Evolutionary conservation across 2,329 filamentous ascomycete genomes (phyloP).

Genomic region (Juglanconis sp.): DNA sequence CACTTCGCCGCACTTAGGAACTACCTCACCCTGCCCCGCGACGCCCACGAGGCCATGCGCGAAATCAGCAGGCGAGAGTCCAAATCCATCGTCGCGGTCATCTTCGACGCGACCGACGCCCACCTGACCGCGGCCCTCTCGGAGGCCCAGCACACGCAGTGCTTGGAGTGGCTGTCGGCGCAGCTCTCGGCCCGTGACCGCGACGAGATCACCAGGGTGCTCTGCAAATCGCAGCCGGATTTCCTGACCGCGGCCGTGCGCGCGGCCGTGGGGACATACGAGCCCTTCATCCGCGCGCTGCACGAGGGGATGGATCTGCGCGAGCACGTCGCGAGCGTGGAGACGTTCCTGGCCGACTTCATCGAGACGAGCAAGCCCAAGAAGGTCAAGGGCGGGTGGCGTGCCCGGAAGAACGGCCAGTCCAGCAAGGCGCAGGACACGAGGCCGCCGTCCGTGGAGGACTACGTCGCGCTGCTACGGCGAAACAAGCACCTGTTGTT

Average conservation of each 20-base stretch:
- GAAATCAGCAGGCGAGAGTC: slow-evolving; percentile 46
- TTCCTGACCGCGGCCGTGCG: slow-evolving; percentile 66
- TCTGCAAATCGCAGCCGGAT: slow-evolving; percentile 69
- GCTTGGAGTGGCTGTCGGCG: slow-evolving; percentile 67
- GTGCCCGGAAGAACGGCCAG: slow-evolving; percentile 40
- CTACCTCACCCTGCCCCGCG: slow-evolving; percentile 50
- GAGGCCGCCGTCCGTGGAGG: slow-evolving; percentile 60
- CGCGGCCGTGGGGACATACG: slow-evolving; percentile 64
- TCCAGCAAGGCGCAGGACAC: slow-evolving; percentile 30
- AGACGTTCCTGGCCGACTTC: slow-evolving; percentile 69
- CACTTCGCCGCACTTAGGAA: slow-evolving; percentile 59
- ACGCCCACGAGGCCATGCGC: slow-evolving; percentile 58
- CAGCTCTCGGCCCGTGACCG: slow-evolving; percentile 71
- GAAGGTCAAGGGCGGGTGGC: slow-evolving; percentile 37
- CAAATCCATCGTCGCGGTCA: slow-evolving; percentile 63
- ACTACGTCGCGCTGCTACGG: slow-evolving; percentile 66
- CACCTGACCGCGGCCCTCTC: slow-evolving; percentile 45
- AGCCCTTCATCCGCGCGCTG: slow-evolving; percentile 69
- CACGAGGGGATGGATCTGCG: slow-evolving; percentile 71
- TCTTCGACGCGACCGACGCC: slow-evolving; percentile 55
- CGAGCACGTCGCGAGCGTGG: slow-evolving; percentile 63
- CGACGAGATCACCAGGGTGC: slow-evolving; percentile 62
- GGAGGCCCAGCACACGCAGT: slow-evolving; percentile 59
- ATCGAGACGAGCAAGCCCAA: slow-evolving; percentile 56
- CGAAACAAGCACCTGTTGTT: slow-evolving; percentile 63